Percentiles rank a stretch among this genome's conserved stretches.
These are phyloP conservation scores for Cynanchum wilfordii DNA, from an alignment of 257 asterid genomes.

Conservation along the genomic window DNA sequence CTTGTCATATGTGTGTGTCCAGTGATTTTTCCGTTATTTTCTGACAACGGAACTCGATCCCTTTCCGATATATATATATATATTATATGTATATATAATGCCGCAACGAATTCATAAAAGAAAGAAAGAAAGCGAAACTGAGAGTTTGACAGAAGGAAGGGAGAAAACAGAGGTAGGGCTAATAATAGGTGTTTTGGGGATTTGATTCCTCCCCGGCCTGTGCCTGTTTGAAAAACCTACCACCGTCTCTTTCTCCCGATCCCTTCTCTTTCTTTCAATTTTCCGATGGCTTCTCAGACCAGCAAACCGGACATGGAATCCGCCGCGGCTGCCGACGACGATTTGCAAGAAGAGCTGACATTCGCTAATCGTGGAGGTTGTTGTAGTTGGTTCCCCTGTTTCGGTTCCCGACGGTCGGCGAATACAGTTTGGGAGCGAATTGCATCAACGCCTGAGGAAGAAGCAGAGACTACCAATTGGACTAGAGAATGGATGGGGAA, in stretches of 20 bases:
- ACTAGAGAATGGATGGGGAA: conserved; percentile 36
- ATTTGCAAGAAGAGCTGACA: conserved; percentile 34
- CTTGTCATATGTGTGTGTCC: neutral
- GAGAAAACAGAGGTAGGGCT: neutral
- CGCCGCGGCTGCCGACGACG: conserved; percentile 18
- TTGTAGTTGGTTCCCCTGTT: conserved; percentile 58
- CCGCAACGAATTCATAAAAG: neutral
- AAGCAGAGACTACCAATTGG: conserved; percentile 27
- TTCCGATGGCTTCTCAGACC: conserved; percentile 29
- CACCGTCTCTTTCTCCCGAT: neutral
- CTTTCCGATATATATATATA: neutral
- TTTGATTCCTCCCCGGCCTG: neutral
- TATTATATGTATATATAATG: no score
- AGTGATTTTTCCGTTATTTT: conserved; percentile 13
- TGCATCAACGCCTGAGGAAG: conserved; percentile 29
- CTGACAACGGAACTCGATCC: neutral
- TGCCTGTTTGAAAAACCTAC: neutral
- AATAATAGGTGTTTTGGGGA: neutral
- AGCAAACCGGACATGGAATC: conserved; percentile 19
- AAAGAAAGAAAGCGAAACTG: neutral
- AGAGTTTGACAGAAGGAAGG: neutral
- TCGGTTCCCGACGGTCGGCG: conserved; percentile 27
- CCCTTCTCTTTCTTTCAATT: neutral
- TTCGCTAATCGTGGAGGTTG: conserved; percentile 45
- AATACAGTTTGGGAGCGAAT: conserved; percentile 58